phyloP scores from a whole-genome alignment of 192 early-diverging fungal species.

The Podila verticillata region DNA sequence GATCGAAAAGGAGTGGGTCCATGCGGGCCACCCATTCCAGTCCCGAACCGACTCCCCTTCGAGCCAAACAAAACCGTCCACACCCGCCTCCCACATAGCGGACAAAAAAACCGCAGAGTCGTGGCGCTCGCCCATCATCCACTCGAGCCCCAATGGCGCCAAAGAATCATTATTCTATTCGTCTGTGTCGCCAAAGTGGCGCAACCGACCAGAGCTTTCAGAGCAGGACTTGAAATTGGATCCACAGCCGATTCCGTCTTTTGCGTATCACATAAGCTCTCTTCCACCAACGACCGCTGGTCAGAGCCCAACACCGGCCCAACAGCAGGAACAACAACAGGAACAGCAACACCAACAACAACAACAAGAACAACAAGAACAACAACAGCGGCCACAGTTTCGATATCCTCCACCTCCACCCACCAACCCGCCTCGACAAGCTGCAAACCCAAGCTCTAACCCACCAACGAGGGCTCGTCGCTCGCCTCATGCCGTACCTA shows the following conservation, averaged over 20 bases:
- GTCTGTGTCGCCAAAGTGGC: neutral
- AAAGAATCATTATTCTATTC: slow-evolving; percentile 19
- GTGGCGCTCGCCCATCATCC: slow-evolving; percentile 5
- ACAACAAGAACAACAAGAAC: too few species aligned
- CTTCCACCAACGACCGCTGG: neutral
- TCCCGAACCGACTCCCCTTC: slow-evolving; percentile 26
- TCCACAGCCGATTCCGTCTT: slow-evolving; percentile 6
- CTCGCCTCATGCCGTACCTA: neutral
- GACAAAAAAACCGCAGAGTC: slow-evolving; percentile 1
- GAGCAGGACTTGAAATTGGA: slow-evolving; percentile 6
- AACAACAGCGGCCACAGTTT: neutral
- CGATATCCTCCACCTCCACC: neutral
- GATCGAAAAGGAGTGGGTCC: slow-evolving; percentile 58
- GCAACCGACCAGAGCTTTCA: neutral
- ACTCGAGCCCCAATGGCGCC: slow-evolving; percentile 41
- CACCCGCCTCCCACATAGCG: neutral
- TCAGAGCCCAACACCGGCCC: neutral
- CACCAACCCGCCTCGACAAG: neutral
- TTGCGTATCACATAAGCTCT: slow-evolving; percentile 6
- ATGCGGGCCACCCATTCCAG: slow-evolving; percentile 53
- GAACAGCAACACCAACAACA: too few species aligned
- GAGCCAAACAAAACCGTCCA: slow-evolving; percentile 3
- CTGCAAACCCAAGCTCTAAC: neutral
- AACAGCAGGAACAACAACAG: neutral
- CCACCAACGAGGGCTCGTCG: neutral